Percentiles rank a stretch among this genome's conserved stretches.
phyloP scores from a whole-genome alignment of 352 stramenopile genomes.

The Phytophthora ohioensis region DNA sequence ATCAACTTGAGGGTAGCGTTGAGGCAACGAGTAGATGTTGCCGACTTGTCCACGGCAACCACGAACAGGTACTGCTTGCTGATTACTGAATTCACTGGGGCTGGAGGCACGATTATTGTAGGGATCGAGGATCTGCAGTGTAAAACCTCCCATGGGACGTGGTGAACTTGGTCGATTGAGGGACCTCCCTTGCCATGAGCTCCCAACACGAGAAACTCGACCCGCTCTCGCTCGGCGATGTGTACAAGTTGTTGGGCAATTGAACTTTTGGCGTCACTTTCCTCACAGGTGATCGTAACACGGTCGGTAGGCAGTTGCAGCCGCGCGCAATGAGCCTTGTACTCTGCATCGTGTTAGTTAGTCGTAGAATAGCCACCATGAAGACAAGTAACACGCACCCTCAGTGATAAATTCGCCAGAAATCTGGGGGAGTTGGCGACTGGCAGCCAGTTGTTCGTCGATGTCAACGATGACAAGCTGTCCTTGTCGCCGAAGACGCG shows the following conservation, averaged over 20 bases:
- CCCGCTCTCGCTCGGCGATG: constrained; percentile 25
- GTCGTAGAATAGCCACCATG: background rate
- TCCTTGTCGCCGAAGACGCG: constrained; percentile 58
- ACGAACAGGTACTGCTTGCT: constrained; percentile 61
- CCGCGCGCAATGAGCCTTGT: constrained; percentile 53
- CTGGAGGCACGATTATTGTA: constrained; percentile 55
- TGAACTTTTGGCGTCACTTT: constrained; percentile 25
- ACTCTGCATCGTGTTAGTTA: constrained; percentile 45
- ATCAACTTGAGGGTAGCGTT: constrained; percentile 69
- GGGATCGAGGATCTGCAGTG: constrained; percentile 26
- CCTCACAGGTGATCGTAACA: constrained; percentile 47
- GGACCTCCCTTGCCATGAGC: constrained; percentile 68
- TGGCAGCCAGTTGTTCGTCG: constrained; percentile 54
- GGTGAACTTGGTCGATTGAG: constrained; percentile 61
- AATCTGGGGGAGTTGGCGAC: constrained; percentile 64
- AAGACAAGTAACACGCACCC: constrained; percentile 31
- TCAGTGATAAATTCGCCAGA: constrained; percentile 67
- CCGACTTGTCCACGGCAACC: constrained; percentile 56
- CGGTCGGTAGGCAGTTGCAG: constrained; percentile 53
- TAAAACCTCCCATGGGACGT: constrained; percentile 65
- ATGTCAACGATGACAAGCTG: constrained; percentile 55
- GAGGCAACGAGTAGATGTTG: constrained; percentile 39
- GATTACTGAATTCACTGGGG: constrained; percentile 55
- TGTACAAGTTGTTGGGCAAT: constrained; percentile 53
- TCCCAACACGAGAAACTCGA: constrained; percentile 66